Percentiles rank a stretch among this genome's conserved stretches.
Evolutionary conservation across 768 basidiomycete species (phyloP).

Genomic region (Guyanaporus albipodus): DNA sequence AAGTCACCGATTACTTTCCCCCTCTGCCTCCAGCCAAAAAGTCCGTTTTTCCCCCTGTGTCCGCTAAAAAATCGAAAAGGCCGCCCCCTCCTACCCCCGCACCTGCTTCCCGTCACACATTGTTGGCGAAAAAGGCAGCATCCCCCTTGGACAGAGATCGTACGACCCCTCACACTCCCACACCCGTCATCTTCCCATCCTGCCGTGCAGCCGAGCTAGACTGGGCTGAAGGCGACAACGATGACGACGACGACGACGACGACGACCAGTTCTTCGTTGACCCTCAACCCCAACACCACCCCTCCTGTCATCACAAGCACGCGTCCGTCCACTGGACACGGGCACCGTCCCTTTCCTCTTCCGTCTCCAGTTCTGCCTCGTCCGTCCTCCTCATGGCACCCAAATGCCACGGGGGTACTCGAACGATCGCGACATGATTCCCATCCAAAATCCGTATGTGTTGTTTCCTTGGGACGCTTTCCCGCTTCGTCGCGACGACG

Average conservation of each 20-base stretch:
- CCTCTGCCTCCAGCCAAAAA: conserved; percentile 20
- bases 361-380: conserved; percentile 24
- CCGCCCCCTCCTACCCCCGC: conserved; percentile 11
- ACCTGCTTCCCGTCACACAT: conserved; percentile 12
- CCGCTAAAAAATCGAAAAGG: conserved; percentile 21
- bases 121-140: conserved; percentile 3
- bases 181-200: conserved; percentile 31
- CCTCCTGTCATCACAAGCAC: conserved; percentile 12
- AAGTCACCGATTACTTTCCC: conserved; percentile 30
- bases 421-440: conserved; percentile 14
- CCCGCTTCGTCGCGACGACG: conserved; percentile 15
- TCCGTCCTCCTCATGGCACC: conserved; percentile 31
- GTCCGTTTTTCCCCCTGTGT: neutral
- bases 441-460: conserved; percentile 2
- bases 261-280: conserved; percentile 18
- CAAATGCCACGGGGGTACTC: conserved; percentile 13
- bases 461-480: conserved; percentile 20
- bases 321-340: conserved; percentile 18
- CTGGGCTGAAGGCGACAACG: conserved; percentile 27
- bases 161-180: conserved; percentile 27
- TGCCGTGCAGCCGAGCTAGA: conserved; percentile 28
- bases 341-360: conserved; percentile 15
- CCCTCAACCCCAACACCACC: conserved; percentile 20
- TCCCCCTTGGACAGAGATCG: conserved; percentile 9
- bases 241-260: conserved; percentile 19